Conservation (phyloP, 1,284 basidiomycete species). For the Ceratobasidium sp. region DNA sequence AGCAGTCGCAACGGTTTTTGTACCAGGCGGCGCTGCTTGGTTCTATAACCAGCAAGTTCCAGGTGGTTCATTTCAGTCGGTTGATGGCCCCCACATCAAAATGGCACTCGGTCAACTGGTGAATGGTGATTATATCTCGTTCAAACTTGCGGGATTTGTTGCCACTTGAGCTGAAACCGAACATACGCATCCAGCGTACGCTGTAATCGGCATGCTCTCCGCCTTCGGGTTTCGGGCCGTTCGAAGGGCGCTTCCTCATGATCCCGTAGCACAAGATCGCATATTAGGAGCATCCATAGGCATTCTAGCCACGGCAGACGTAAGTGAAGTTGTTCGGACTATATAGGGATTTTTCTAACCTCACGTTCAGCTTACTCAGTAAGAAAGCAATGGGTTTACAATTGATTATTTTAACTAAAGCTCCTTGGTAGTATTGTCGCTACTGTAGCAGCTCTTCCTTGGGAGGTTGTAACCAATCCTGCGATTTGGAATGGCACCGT, state of each 20-base stretch:
- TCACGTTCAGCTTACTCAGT: slow-evolving; percentile 2
- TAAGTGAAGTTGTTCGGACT: slow-evolving; percentile 54
- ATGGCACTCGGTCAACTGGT: slow-evolving; percentile 78
- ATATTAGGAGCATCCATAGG: slow-evolving; percentile 72
- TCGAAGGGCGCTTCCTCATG: slow-evolving; percentile 66
- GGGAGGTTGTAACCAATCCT: slow-evolving; percentile 63
- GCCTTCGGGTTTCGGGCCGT: slow-evolving; percentile 76
- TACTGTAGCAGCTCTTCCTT: slow-evolving; percentile 68
- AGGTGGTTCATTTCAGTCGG: slow-evolving; percentile 51
- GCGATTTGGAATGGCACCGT: slow-evolving; percentile 73
- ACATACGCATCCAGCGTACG: slow-evolving; percentile 62
- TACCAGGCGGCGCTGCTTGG: slow-evolving; percentile 71
- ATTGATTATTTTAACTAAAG: slow-evolving; percentile 14
- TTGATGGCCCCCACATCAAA: slow-evolving; percentile 61
- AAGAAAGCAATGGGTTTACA: background rate
- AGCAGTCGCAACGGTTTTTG: slow-evolving; percentile 21
- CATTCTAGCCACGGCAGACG: slow-evolving; percentile 77
- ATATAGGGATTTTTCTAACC: slow-evolving; percentile 45
- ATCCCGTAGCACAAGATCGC: slow-evolving; percentile 72
- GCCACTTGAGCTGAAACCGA: background rate
- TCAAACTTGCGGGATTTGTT: slow-evolving; percentile 45
- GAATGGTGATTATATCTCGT: slow-evolving; percentile 61
- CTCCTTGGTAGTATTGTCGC: slow-evolving; percentile 62
- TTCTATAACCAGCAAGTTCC: slow-evolving; percentile 77
- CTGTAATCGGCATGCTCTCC: slow-evolving; percentile 72